Conservation (phyloP, 495 filamentous ascomycete species). For the Aspergillus egyptiacus region DNA sequence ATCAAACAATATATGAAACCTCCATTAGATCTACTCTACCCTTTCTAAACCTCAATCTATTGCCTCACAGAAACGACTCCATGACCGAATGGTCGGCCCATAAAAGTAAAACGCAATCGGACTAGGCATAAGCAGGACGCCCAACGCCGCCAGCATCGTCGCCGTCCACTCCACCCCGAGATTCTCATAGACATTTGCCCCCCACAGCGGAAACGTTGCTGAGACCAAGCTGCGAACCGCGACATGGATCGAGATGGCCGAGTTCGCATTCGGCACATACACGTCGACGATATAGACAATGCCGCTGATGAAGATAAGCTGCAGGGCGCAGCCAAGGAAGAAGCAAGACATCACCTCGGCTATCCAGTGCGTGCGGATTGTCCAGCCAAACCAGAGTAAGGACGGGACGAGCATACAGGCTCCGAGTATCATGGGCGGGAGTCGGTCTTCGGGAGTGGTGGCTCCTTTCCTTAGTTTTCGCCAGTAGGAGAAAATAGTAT, state of each 20-base stretch:
- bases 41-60: too few species aligned
- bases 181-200: neutral
- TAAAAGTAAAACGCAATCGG: conserved; percentile 3
- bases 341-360: conserved; percentile 25
- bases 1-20: too few species aligned
- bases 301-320: conserved; percentile 27
- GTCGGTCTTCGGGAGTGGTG: conserved; percentile 42
- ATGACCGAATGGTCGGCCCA: neutral
- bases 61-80: conserved; percentile 2
- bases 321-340: conserved; percentile 23
- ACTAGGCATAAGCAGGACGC: neutral
- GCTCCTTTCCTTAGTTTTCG: conserved; percentile 9
- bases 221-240: conserved; percentile 54
- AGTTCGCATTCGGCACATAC: conserved; percentile 45
- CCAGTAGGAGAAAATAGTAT: conserved; percentile 26
- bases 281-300: conserved; percentile 51
- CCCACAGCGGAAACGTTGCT: conserved; percentile 28
- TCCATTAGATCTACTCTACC: too few species aligned
- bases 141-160: neutral
- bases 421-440: conserved; percentile 49
- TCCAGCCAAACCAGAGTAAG: conserved; percentile 55
- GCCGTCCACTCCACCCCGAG: conserved; percentile 2
- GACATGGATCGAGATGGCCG: conserved; percentile 57
- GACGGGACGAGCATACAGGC: conserved; percentile 45
- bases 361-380: conserved; percentile 22